Base-by-base conservation (phyloP, 768 basidiomycete species). In the Podaxis sp. region DNA sequence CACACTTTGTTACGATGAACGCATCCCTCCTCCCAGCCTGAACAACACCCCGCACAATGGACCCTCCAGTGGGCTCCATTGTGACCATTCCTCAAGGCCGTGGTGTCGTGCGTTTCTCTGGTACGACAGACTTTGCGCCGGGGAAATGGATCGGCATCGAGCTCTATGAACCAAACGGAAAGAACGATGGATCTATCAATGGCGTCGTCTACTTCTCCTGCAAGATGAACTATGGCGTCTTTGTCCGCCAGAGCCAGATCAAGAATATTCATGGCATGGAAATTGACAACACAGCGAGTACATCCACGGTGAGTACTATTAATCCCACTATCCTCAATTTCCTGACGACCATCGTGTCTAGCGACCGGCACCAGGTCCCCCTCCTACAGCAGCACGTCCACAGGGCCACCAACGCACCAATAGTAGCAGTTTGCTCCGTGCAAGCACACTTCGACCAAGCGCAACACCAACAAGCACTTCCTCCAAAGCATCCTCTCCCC, bases 111-210 rank as follows among this genome's bases (percentile, higher is more conserved):
- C 84, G 95, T 24, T 99, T 95, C 80, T 84, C 82, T 56, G 97
- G 96, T 0, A 65, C 85, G 36, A 96, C 96, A 0, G 81, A 83
- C 2, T 98, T 98, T 73, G 84, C 92, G 22, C 75, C 86, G 1
- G 97, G 97, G 0, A 94, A 91, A 81, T 99, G 96, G 96, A 83
- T 97, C 55, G 97, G 97, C 9, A 87, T 99, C 58, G 95, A 96
- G 70, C 83, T 99, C 52, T 84, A 82, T 61, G 88, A 89, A 68
- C 75, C 85, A 7, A 89, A 85, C 51, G 97, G 97, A 42, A 99
- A 99, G 87, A 99, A 99, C 79, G 93, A 99, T 68, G 97, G 97
- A 1, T 84, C 87, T 1, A 90, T 99, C 7, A 80, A 88, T 39
- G 94, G 90, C 15, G 75, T 86, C 54, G 65, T 75, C 1, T 99